phyloP scores from a whole-genome alignment of 176 grass and related monocot species.

The Aegilops speltoides region DNA sequence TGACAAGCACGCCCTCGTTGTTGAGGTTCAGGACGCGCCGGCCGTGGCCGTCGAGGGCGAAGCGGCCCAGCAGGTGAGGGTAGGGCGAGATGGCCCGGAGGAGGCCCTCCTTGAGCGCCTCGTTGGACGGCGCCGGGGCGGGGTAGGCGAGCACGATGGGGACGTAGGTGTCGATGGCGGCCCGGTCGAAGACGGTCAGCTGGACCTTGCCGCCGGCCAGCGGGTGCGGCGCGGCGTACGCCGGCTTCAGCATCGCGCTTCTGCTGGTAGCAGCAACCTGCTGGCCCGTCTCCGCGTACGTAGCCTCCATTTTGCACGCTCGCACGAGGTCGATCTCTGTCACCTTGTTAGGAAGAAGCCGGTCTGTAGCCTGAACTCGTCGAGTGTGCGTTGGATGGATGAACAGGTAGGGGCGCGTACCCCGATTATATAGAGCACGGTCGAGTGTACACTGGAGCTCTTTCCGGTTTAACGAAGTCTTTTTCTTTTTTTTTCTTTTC shows the following conservation, averaged over 20 bases:
- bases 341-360: too few species aligned
- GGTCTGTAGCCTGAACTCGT: too few species aligned
- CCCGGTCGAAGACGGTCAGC: conserved; percentile 48
- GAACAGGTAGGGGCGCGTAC: too few species aligned
- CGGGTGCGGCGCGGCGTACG: neutral
- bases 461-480: too few species aligned
- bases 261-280: neutral
- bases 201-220: conserved; percentile 18
- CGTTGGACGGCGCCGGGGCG: conserved; percentile 33
- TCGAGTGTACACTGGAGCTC: too few species aligned
- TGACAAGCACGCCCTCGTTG: conserved; percentile 27
- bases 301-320: too few species aligned
- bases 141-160: conserved; percentile 36
- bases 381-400: too few species aligned
- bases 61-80: conserved; percentile 18
- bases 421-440: too few species aligned
- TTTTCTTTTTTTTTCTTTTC: too few species aligned
- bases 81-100: neutral
- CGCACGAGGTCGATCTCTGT: too few species aligned
- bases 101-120: conserved; percentile 32
- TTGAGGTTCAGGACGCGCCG: conserved; percentile 21
- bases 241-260: conserved; percentile 5
- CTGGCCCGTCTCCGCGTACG: too few species aligned
- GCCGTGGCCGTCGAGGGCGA: neutral
- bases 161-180: conserved; percentile 30